Conservation (phyloP, 2,329 filamentous ascomycete genomes). For the Microsporum ferrugineum region DNA sequence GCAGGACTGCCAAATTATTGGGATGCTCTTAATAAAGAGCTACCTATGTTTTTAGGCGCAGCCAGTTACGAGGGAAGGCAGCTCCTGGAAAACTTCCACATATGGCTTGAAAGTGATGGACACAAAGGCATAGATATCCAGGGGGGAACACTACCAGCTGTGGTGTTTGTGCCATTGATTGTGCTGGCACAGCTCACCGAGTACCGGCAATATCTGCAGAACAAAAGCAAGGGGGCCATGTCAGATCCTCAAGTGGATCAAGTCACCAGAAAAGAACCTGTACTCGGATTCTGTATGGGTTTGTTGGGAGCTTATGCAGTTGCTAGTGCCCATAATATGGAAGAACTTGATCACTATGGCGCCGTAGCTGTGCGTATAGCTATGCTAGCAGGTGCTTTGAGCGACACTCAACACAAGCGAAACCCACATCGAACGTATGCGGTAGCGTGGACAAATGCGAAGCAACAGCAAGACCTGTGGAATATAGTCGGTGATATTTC, state of each 20-base stretch:
- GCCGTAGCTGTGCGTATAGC: slow-evolving; percentile 30
- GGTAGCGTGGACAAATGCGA: too few relatives aligned
- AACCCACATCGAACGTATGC: too few relatives aligned
- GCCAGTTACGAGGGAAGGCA: neutral
- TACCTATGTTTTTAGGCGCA: neutral
- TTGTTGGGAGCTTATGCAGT: slow-evolving; percentile 31
- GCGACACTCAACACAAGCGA: slow-evolving; percentile 25
- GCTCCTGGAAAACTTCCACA: too few relatives aligned
- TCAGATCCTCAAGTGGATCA: neutral
- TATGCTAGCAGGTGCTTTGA: slow-evolving; percentile 28
- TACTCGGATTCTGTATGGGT: slow-evolving; percentile 32
- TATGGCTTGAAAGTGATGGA: too few relatives aligned
- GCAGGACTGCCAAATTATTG: neutral
- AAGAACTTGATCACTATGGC: slow-evolving; percentile 26
- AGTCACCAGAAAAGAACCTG: neutral
- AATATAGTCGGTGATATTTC: too few relatives aligned
- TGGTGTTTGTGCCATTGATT: slow-evolving; percentile 29
- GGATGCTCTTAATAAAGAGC: neutral
- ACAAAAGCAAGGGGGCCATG: neutral
- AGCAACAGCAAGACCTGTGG: too few relatives aligned
- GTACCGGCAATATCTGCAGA: slow-evolving; percentile 20
- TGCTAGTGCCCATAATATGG: slow-evolving; percentile 18
- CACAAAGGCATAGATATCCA: too few relatives aligned
- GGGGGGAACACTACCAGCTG: slow-evolving; percentile 19
- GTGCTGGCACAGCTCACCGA: slow-evolving; percentile 29